phyloP scores from a whole-genome alignment of 2,329 filamentous ascomycete genomes.

The Arthrinium puccinioides region DNA sequence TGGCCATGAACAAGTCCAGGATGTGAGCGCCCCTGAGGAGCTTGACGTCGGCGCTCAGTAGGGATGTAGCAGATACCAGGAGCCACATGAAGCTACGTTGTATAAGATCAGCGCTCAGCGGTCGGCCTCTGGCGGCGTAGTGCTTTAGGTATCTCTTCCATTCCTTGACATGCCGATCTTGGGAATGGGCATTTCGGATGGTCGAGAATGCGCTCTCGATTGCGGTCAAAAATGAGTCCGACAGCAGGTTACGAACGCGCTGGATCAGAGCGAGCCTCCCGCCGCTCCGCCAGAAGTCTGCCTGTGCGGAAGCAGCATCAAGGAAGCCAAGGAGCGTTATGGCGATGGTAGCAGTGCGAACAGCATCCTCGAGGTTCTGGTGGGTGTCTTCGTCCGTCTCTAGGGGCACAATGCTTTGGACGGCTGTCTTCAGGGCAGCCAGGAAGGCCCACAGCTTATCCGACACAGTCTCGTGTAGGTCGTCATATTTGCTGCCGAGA shows the following conservation, averaged over 20 bases:
- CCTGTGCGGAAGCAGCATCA: constrained; percentile 69
- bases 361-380: constrained; percentile 57
- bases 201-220: constrained; percentile 88
- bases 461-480: constrained; percentile 59
- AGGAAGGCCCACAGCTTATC: constrained; percentile 67
- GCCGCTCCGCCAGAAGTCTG: constrained; percentile 71
- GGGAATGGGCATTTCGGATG: constrained; percentile 69
- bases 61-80: constrained; percentile 68
- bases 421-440: constrained; percentile 58
- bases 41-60: constrained; percentile 59
- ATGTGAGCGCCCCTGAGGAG: constrained; percentile 55
- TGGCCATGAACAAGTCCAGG: constrained; percentile 65
- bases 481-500: constrained; percentile 65
- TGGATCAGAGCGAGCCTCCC: constrained; percentile 70
- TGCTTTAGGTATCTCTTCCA: constrained; percentile 84
- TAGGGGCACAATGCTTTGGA: constrained; percentile 45
- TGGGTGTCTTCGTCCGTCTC: constrained; percentile 49
- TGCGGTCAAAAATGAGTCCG: constrained; percentile 76
- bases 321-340: constrained; percentile 88
- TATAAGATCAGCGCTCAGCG: constrained; percentile 84
- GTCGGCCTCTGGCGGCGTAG: constrained; percentile 72
- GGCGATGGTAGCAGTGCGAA: constrained; percentile 66
- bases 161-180: constrained; percentile 62
- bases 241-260: constrained; percentile 65
- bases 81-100: constrained; percentile 85